phyloP scores from a whole-genome alignment of 139 green algal genomes.

The Chlamydomonas asymmetrica region DNA sequence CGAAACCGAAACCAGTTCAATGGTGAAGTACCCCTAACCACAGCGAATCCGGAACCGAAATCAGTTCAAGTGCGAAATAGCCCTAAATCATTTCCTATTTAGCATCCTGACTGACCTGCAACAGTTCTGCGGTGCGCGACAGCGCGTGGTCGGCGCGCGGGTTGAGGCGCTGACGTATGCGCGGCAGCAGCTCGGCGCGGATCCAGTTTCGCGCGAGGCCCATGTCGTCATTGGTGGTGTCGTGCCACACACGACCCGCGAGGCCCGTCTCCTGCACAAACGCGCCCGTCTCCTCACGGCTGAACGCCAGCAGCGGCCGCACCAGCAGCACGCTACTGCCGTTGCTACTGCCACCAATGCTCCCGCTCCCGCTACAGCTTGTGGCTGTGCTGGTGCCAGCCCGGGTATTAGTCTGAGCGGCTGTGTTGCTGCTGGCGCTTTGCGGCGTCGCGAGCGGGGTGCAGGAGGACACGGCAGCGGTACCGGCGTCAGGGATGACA shows the following conservation, averaged over 20 bases:
- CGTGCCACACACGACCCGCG: slow-evolving; percentile 39
- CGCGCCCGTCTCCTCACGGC: slow-evolving; percentile 25
- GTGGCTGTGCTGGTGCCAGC: not conserved
- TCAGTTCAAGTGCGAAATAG: not conserved
- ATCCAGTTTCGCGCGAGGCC: slow-evolving; percentile 41
- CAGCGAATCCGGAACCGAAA: not conserved
- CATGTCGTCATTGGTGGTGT: slow-evolving; percentile 49
- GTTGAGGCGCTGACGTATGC: slow-evolving; percentile 36
- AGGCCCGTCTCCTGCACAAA: slow-evolving; percentile 10
- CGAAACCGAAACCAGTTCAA: not conserved
- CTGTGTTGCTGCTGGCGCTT: slow-evolving; percentile 4
- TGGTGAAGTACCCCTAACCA: not conserved
- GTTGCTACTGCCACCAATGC: slow-evolving; percentile 1
- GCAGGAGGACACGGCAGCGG: no score
- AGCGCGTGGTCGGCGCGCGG: slow-evolving; percentile 32
- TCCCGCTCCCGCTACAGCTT: not conserved
- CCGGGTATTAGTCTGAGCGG: no score
- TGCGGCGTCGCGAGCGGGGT: no score
- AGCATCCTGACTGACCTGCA: slow-evolving; percentile 1
- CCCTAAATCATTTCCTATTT: not conserved
- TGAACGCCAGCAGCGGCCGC: slow-evolving; percentile 43
- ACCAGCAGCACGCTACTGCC: slow-evolving; percentile 26
- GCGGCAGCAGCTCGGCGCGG: slow-evolving; percentile 34
- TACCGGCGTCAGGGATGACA: no score
- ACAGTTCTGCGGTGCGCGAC: slow-evolving; percentile 28